Percentiles rank a stretch among this genome's conserved stretches.
These are phyloP conservation scores for Xylaria cubensis DNA, from an alignment of 495 filamentous ascomycete genomes.

Conservation along the genomic window DNA sequence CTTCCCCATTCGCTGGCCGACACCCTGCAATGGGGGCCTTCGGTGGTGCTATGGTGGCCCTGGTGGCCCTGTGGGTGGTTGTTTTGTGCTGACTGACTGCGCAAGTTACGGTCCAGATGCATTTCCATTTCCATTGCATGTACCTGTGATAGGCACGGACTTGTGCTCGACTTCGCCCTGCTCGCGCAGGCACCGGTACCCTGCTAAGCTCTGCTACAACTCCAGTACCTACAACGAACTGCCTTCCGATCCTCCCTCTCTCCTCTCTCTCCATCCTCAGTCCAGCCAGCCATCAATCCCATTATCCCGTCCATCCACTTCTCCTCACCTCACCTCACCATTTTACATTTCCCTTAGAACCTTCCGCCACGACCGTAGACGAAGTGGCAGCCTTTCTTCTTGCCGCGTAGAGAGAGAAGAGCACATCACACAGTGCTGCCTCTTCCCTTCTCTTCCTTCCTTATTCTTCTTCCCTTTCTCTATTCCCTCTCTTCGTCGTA, in stretches of 20 bases:
- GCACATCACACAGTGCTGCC: constrained; percentile 44
- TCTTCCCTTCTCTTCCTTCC: constrained; percentile 35
- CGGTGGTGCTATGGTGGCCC: constrained; percentile 18
- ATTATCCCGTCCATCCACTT: constrained; percentile 37
- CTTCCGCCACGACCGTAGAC: constrained; percentile 37
- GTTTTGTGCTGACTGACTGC: constrained; percentile 15
- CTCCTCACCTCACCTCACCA: constrained; percentile 51
- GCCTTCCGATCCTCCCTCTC: constrained; percentile 15
- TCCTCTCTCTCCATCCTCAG: constrained; percentile 35
- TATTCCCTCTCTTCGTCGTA: constrained; percentile 27
- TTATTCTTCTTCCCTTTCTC: constrained; percentile 23
- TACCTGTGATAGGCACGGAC: constrained; percentile 10
- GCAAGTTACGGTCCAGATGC: background rate
- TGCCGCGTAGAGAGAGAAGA: constrained; percentile 41
- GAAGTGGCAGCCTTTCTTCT: constrained; percentile 34
- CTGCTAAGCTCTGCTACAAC: constrained; percentile 8
- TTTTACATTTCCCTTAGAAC: constrained; percentile 41
- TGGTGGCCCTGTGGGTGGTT: background rate
- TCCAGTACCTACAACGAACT: background rate
- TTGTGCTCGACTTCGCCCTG: constrained; percentile 12
- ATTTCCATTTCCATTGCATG: background rate
- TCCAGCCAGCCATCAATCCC: constrained; percentile 13
- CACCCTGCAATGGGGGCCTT: background rate
- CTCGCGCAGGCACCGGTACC: constrained; percentile 2
- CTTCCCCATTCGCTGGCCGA: constrained; percentile 11